Conservation (phyloP, 2,329 filamentous ascomycete species). For the Fonsecaea pugnacius region DNA sequence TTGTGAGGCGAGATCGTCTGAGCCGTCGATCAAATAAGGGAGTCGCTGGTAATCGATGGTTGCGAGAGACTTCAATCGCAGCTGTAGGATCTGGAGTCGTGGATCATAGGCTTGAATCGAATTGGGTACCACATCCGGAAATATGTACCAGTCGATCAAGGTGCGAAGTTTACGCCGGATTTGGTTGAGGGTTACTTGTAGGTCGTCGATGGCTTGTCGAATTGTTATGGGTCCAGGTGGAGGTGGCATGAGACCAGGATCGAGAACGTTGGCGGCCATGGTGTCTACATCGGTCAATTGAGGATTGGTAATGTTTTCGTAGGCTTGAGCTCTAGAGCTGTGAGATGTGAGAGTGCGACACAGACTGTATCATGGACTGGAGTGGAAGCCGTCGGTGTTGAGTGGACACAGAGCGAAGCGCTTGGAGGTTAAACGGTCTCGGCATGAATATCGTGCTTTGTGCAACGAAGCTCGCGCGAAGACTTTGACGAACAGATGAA, state of each 20-base stretch:
- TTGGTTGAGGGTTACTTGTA: constrained; percentile 22
- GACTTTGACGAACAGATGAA: background rate
- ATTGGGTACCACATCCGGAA: constrained; percentile 32
- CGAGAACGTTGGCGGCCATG: constrained; percentile 13
- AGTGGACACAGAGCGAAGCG: background rate
- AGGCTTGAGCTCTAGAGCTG: background rate
- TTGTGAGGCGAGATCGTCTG: constrained; percentile 28
- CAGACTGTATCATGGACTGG: background rate
- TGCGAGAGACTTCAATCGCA: constrained; percentile 25
- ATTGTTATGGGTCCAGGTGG: constrained; percentile 30
- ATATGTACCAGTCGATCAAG: constrained; percentile 37
- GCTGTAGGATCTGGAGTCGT: constrained; percentile 37
- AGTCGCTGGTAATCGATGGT: constrained; percentile 32
- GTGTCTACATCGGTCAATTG: background rate
- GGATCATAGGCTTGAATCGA: constrained; percentile 36
- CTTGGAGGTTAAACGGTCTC: background rate
- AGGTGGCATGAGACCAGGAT: constrained; percentile 14
- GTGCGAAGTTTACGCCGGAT: constrained; percentile 35
- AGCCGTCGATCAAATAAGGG: constrained; percentile 33
- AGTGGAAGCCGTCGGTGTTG: background rate
- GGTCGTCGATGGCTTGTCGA: constrained; percentile 32
- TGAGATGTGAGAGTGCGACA: background rate
- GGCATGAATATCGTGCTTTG: background rate
- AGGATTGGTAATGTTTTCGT: background rate
- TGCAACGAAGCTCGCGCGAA: constrained; percentile 1